Percentiles rank a stretch among this genome's conserved stretches.
These are phyloP conservation scores for Clarireedia paspali DNA, from an alignment of 2,329 filamentous ascomycete species.

Conservation along the genomic window DNA sequence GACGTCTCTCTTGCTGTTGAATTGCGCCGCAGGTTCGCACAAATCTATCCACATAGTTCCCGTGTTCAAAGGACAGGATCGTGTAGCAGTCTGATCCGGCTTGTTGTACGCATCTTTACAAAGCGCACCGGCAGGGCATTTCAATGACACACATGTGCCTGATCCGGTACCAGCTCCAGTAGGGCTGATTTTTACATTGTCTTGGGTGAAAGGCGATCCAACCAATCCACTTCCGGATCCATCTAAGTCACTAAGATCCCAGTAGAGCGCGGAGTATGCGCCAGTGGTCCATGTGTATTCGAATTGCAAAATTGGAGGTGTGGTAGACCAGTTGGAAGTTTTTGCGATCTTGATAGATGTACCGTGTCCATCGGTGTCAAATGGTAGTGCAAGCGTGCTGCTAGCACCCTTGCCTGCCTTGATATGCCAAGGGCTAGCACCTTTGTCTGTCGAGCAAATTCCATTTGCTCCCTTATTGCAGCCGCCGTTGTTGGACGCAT, in stretches of 20 bases:
- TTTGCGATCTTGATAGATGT: conserved; percentile 8
- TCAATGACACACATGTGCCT: conserved; percentile 2
- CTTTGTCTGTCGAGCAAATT: background rate
- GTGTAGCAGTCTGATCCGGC: conserved; percentile 2
- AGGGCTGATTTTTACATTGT: conserved; percentile 8
- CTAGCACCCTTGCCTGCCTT: conserved; percentile 5
- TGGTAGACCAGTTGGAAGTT: conserved; percentile 3
- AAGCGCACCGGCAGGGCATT: conserved; percentile 2
- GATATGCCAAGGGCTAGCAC: conserved; percentile 4
- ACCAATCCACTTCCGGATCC: conserved; percentile 6
- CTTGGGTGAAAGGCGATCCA: conserved; percentile 4
- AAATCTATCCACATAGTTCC: conserved; percentile 8
- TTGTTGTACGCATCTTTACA: conserved; percentile 8
- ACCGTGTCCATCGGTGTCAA: background rate
- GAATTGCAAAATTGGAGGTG: conserved; percentile 4
- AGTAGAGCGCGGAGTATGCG: conserved; percentile 3
- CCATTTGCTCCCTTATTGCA: conserved; percentile 4
- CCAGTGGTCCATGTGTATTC: conserved; percentile 8
- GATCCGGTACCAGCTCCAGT: conserved; percentile 1
- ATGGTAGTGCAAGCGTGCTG: conserved; percentile 1
- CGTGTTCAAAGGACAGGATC: background rate
- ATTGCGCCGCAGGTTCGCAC: background rate
- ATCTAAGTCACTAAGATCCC: conserved; percentile 9
- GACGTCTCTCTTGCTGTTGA: conserved; percentile 1
- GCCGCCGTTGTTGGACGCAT: conserved; percentile 1